These are phyloP conservation scores for Malassezia pachydermatis DNA, from an alignment of 1,284 basidiomycete species.

Conservation along the genomic window DNA sequence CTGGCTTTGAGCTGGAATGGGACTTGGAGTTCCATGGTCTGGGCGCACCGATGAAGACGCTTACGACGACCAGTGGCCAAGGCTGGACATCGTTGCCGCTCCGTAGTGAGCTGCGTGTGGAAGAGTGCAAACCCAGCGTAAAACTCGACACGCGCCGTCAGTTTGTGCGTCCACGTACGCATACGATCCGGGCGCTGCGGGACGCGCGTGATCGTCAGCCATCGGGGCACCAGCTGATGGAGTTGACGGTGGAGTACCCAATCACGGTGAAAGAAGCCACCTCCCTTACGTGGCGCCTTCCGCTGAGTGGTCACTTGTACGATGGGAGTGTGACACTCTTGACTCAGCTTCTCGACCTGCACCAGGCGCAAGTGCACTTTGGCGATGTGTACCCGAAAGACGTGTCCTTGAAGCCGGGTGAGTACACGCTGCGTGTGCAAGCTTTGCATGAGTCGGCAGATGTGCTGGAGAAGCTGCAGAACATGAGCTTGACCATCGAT, in stretches of 20 bases:
- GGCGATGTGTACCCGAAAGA: conserved; percentile 48
- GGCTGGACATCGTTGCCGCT: conserved; percentile 40
- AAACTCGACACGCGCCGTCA: conserved; percentile 43
- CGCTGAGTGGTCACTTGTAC: conserved; percentile 42
- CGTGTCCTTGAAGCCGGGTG: conserved; percentile 42
- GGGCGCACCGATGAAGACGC: neutral
- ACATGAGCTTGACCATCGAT: conserved; percentile 39
- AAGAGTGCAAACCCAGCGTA: conserved; percentile 40
- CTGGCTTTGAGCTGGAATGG: conserved; percentile 43
- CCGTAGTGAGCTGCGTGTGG: conserved; percentile 35
- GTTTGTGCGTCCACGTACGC: conserved; percentile 36
- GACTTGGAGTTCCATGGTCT: conserved; percentile 48
- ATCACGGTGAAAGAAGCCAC: conserved; percentile 37
- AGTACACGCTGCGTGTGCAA: conserved; percentile 44
- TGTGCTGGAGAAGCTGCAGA: conserved; percentile 40
- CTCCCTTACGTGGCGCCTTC: conserved; percentile 35
- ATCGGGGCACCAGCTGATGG: conserved; percentile 37
- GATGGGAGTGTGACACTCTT: conserved; percentile 45
- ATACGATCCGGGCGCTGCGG: conserved; percentile 31
- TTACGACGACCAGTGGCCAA: conserved; percentile 36
- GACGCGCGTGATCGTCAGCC: conserved; percentile 42
- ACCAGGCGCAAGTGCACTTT: conserved; percentile 39
- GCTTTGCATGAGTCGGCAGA: conserved; percentile 35
- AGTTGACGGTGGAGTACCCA: conserved; percentile 46
- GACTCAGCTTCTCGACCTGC: conserved; percentile 39